These are phyloP conservation scores for Coelastrella sp. DNA, from an alignment of 139 green algal species.

Conservation along the genomic window DNA sequence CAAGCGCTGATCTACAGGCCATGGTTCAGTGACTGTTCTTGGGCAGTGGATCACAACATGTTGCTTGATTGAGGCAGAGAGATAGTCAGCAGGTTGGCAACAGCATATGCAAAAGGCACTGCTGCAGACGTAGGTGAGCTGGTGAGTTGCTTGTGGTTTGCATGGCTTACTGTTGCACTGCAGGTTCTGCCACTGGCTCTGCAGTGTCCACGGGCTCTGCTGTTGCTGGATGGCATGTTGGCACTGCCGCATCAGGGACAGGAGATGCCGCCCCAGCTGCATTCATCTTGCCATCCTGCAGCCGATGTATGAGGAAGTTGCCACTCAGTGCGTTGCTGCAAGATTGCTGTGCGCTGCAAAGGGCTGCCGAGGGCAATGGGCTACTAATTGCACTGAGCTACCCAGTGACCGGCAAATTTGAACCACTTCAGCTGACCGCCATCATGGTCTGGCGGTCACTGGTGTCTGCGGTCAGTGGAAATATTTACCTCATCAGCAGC, in stretches of 20 bases:
- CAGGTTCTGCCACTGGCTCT: neutral
- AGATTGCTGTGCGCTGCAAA: neutral
- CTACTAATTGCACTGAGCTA: neutral
- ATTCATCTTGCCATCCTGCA: neutral
- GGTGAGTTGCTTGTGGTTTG: too few species aligned
- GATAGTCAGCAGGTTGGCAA: too few species aligned
- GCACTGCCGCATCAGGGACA: neutral
- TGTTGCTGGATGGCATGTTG: neutral
- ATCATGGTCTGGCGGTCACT: neutral
- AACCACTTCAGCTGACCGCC: neutral
- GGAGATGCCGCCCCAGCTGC: neutral
- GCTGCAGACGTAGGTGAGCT: too few species aligned
- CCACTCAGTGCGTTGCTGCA: neutral
- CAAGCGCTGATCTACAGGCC: too few species aligned
- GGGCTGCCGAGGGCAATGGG: neutral
- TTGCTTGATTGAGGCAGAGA: too few species aligned
- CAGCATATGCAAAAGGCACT: too few species aligned
- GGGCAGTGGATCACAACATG: too few species aligned
- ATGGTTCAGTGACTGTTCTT: too few species aligned
- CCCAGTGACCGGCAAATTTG: neutral
- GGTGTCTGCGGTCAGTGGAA: neutral
- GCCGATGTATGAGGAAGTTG: neutral
- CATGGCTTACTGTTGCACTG: too few species aligned
- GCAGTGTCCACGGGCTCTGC: neutral
- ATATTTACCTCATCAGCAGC: neutral